Base-by-base conservation (phyloP, 257 asterid species). In the Euphrasia confusa region DNA sequence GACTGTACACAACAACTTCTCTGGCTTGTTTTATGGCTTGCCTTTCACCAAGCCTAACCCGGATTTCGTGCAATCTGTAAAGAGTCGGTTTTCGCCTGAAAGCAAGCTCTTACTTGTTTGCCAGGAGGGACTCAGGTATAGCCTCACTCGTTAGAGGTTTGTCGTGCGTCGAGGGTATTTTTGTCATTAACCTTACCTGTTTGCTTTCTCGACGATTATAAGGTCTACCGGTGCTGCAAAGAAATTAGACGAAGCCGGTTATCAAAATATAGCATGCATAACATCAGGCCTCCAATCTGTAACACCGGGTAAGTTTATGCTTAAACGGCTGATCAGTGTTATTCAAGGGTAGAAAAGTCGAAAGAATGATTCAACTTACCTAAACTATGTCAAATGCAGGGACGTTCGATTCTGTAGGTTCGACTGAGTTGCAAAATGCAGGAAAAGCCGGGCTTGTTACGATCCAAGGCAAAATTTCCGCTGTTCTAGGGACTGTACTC, bases 251-350 rank as follows among this genome's bases (percentile, higher is more conserved):
- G 68, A 61, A 68, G 90, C 89, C 30, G 99, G 97, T 30, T 92
- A 59, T 68, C 71, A 81, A 45, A 83, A 83, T 57, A 64, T 92
- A 47, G 96, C 96, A 15, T 83, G 95, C 80, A 75, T 92, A 65
- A 77, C 97, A 58, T 86, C 98, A 12, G 98, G 98, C 33, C 98
- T 92, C 63, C 97, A 92, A 68, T 81, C 95, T 27, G 89, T 81
- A 17, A 63, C 74, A 52, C 82, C 97, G 9, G 97, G 99, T 92
- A 68, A 71, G 10, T 65, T 18, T 67, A 56, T 58, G 35, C 60
- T 53, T 65, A 64, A 37, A 58, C 24, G 35, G 21, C 33, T 11
- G 24, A 21, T 21, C 8, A 45, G 10, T 37, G 7, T 52, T 58
- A 10, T 52, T 35, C 4, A 42, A 62, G 58, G 53, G n/a, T 7